These are phyloP conservation scores for Nicotiana rustica DNA, from an alignment of 305 asterid species.

Conservation along the genomic window DNA sequence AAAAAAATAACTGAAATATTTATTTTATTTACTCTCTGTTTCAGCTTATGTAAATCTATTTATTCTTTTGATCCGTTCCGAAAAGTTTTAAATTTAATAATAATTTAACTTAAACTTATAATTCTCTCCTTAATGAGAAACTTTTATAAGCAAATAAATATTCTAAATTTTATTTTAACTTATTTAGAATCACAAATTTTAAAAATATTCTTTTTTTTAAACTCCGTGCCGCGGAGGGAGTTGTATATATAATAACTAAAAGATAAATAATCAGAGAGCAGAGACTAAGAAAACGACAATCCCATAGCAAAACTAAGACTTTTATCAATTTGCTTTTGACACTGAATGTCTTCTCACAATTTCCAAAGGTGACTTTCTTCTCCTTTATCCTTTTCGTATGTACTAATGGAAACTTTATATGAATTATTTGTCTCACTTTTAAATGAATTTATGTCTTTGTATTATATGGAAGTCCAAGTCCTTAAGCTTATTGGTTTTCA, in stretches of 20 bases:
- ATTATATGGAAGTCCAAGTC: background rate
- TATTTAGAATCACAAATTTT: too few species aligned
- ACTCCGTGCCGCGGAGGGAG: too few species aligned
- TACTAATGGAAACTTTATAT: background rate
- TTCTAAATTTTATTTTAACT: too few species aligned
- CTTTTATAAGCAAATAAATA: too few species aligned
- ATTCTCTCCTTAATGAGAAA: too few species aligned
- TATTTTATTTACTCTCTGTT: background rate
- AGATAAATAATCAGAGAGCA: background rate
- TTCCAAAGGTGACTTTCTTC: conserved; percentile 23
- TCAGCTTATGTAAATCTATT: too few species aligned
- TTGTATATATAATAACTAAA: background rate
- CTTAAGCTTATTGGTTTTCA: background rate
- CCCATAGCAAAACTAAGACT: background rate
- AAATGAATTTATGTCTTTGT: background rate
- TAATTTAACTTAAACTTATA: too few species aligned
- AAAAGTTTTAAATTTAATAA: too few species aligned
- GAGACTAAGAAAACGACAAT: background rate
- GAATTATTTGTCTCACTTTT: background rate
- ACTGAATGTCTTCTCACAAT: background rate
- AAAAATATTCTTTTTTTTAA: too few species aligned
- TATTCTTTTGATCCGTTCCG: too few species aligned
- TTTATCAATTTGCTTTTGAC: conserved; percentile 2
- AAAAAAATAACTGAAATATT: background rate
- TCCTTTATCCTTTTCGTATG: background rate